Conservation (phyloP, 345 rosid species). For the Rhizophora mangle region DNA sequence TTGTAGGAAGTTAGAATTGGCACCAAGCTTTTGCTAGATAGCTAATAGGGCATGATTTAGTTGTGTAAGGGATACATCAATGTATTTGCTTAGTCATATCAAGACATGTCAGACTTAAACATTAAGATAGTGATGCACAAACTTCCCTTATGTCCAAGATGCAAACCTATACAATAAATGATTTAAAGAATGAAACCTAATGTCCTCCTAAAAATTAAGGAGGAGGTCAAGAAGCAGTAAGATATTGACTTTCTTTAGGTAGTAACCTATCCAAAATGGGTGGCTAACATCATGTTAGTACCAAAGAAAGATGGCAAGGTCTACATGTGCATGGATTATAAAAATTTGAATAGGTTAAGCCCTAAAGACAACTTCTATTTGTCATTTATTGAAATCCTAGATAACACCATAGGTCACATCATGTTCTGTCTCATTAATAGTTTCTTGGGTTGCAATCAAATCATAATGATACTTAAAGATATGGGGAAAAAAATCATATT, state of each 20-base stretch:
- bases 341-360: too few relatives aligned
- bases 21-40: too few relatives aligned
- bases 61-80: too few relatives aligned
- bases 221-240: background rate
- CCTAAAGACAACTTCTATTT: background rate
- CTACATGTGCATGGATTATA: background rate
- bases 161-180: background rate
- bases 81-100: too few relatives aligned
- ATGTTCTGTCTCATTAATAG: background rate
- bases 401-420: background rate
- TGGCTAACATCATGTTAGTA: background rate
- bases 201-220: too few relatives aligned
- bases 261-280: background rate
- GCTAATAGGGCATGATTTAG: too few relatives aligned
- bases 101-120: too few relatives aligned
- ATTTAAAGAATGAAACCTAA: background rate
- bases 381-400: background rate
- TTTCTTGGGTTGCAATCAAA: background rate
- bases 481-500: background rate
- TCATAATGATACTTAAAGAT: background rate
- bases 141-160: too few relatives aligned
- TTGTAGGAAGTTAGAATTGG: too few relatives aligned
- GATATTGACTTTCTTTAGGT: background rate
- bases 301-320: background rate
- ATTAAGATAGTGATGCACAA: too few relatives aligned